Percentiles rank a stretch among this genome's conserved stretches.
These are phyloP conservation scores for Crassisporium funariophilum DNA, from an alignment of 768 basidiomycete species.

Conservation along the genomic window DNA sequence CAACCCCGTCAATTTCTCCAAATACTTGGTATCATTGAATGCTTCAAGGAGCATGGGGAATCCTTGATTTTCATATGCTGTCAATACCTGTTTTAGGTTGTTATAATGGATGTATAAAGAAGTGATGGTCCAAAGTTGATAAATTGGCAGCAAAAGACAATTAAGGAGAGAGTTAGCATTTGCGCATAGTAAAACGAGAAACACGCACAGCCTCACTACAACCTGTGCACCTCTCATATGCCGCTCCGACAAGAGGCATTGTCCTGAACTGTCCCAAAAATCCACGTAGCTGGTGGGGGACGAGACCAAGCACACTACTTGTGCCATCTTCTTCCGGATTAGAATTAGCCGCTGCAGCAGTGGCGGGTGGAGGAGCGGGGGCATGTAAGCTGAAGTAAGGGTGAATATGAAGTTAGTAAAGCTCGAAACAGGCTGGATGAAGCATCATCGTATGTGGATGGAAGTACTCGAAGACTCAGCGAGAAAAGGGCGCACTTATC, in stretches of 20 bases:
- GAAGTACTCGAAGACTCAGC: not conserved
- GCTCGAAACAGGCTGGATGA: too few relatives aligned
- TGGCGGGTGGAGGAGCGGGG: conserved; percentile 62
- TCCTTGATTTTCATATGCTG: conserved; percentile 81
- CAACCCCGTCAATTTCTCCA: conserved; percentile 77
- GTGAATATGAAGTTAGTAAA: not conserved
- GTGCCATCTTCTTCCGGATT: conserved; percentile 33
- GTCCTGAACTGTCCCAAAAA: conserved; percentile 87
- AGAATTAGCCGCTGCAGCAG: conserved; percentile 24
- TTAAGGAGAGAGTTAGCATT: not conserved
- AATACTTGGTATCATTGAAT: conserved; percentile 78
- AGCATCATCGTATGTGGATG: too few relatives aligned
- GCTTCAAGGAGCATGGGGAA: conserved; percentile 79
- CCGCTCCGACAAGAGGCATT: conserved; percentile 81
- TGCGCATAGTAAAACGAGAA: too few relatives aligned
- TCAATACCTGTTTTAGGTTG: conserved; percentile 56
- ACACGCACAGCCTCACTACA: conserved; percentile 75
- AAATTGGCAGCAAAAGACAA: not conserved
- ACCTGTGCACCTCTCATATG: conserved; percentile 87
- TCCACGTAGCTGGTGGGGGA: conserved; percentile 94
- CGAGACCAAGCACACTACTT: conserved; percentile 71
- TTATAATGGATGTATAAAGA: not conserved
- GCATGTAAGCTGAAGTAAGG: conserved; percentile 46
- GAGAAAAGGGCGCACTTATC: conserved; percentile 57
- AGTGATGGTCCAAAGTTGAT: not conserved